These are phyloP conservation scores for Fabrea salina DNA, from an alignment of 169 alveolate species.

Conservation along the genomic window DNA sequence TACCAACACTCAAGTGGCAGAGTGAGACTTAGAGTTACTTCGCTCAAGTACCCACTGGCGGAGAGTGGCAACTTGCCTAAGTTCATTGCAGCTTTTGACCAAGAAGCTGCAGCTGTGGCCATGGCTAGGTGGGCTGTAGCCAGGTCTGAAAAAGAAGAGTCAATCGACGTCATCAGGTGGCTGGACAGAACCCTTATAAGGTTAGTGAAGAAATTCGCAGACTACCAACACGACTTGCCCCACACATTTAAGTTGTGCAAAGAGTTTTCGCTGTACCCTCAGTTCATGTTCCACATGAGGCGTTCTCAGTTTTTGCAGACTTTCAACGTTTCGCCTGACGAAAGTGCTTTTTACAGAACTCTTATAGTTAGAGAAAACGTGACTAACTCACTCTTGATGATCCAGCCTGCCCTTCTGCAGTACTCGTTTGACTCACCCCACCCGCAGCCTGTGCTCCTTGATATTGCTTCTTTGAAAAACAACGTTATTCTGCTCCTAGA, in stretches of 20 bases:
- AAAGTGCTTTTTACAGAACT: conserved; percentile 92
- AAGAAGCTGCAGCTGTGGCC: conserved; percentile 98
- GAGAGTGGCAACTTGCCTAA: conserved; percentile 68
- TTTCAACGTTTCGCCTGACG: conserved; percentile 97
- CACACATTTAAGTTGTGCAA: conserved; percentile 93
- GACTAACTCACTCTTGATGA: conserved; percentile 97
- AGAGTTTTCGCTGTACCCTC: conserved; percentile 97
- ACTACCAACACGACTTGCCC: conserved; percentile 95
- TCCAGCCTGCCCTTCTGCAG: conserved; percentile 97
- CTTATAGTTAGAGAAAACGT: conserved; percentile 95
- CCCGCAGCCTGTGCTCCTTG: conserved; percentile 95
- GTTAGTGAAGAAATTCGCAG: conserved; percentile 94
- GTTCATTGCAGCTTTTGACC: conserved; percentile 90
- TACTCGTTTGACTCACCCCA: conserved; percentile 91
- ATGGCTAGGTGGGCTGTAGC: conserved; percentile 97
- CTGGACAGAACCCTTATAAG: conserved; percentile 96
- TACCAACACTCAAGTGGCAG: conserved; percentile 96
- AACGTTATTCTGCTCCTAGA: conserved; percentile 96
- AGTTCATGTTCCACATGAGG: conserved; percentile 98
- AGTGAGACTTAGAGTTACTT: conserved; percentile 96
- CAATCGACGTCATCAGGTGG: conserved; percentile 98
- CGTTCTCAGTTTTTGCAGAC: conserved; percentile 97
- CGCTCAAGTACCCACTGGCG: conserved; percentile 89
- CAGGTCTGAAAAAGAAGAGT: conserved; percentile 95
- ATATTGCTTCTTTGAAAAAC: conserved; percentile 94